Evolutionary conservation across 306 rosid species (phyloP), one percentile per base, ranked within the genome.

Genomic region (Purshia tridentata): DNA sequence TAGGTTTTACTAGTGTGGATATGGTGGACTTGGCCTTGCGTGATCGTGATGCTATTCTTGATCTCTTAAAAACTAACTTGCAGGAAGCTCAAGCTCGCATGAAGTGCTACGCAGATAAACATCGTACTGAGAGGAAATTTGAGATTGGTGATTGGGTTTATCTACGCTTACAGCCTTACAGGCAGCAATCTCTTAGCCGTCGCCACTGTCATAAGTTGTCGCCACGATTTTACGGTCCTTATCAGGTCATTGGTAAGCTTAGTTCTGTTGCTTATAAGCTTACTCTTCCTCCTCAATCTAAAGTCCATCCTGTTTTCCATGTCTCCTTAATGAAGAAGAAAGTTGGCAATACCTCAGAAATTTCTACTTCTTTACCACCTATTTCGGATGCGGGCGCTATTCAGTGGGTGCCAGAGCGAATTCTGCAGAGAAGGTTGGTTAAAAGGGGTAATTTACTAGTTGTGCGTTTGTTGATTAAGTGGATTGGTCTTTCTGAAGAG

Each of bases 211-310:
- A 16, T n/a, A 50, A 14, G 15, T n/a, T 15, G 1, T 1, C 19
- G 0, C 54, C 54, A 1, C 0, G 54, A 1, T 50, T 50, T 1
- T 50, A 50, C 4, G 19, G 19, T 7, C 54, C 19, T 0, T 14
- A 12, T 6, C 16, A 50, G 54, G 0, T 13, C 54, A 4, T 13
- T 15, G 0, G n/a, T 0, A 1, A 2, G 0, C n/a, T 50, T 0
- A 18, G 54, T 13, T 1, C 6, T 4, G 19, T 50, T 0, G 54
- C 54, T 2, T 50, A 50, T 6, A 50, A 50, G 0, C 7, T 50
- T 6, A 5, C 13, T 6, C 19, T 50, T 4, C 54, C 8, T 14
- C 2, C n/a, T 1, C 1, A 1, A 12, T 14, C 54, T 1, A 0
- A 13, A 11, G 14, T 50, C 6, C 54, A 50, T n/a, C 13, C 13